Percentiles rank a stretch among this genome's conserved stretches.
Evolutionary conservation across 2,329 filamentous ascomycete species (phyloP).

Genomic region (Plenodomus tracheiphilus): DNA sequence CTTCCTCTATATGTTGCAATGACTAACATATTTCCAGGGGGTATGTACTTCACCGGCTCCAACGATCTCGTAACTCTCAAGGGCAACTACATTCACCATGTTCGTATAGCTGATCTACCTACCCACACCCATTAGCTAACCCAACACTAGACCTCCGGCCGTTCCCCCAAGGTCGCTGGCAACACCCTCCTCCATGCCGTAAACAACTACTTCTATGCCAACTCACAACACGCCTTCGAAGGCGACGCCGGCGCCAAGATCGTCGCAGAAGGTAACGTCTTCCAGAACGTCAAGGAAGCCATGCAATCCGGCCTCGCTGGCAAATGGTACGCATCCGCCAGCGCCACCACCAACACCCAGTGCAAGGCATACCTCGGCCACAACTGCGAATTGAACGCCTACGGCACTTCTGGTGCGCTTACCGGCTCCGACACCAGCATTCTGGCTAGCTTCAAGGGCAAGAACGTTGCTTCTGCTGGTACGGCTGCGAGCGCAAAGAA

Average conservation of each 20-base stretch:
- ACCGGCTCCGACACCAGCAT: slow-evolving; percentile 51
- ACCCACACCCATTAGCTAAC: no score
- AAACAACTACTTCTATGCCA: slow-evolving; percentile 65
- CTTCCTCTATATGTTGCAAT: slow-evolving; percentile 58
- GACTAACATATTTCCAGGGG: slow-evolving; percentile 56
- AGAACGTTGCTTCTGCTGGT: slow-evolving; percentile 55
- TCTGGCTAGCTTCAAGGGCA: slow-evolving; percentile 56
- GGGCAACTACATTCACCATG: slow-evolving; percentile 64
- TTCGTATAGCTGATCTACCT: no score
- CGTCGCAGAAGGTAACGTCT: slow-evolving; percentile 62
- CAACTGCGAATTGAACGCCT: slow-evolving; percentile 55
- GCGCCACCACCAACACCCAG: slow-evolving; percentile 40
- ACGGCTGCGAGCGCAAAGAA: slow-evolving; percentile 20
- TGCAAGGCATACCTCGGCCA: slow-evolving; percentile 55
- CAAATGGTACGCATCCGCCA: slow-evolving; percentile 45
- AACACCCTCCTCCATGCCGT: slow-evolving; percentile 63
- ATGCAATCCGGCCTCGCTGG: slow-evolving; percentile 49
- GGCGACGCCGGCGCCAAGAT: slow-evolving; percentile 45
- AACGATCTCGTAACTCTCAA: slow-evolving; percentile 62
- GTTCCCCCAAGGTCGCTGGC: slow-evolving; percentile 59
- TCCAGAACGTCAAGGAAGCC: slow-evolving; percentile 55
- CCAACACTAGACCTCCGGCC: slow-evolving; percentile 60
- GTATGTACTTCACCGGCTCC: slow-evolving; percentile 60
- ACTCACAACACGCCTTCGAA: slow-evolving; percentile 62
- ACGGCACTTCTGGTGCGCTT: slow-evolving; percentile 32